These are phyloP conservation scores for Psophocarpus tetragonolobus DNA, from an alignment of 306 rosid species.

Conservation along the genomic window DNA sequence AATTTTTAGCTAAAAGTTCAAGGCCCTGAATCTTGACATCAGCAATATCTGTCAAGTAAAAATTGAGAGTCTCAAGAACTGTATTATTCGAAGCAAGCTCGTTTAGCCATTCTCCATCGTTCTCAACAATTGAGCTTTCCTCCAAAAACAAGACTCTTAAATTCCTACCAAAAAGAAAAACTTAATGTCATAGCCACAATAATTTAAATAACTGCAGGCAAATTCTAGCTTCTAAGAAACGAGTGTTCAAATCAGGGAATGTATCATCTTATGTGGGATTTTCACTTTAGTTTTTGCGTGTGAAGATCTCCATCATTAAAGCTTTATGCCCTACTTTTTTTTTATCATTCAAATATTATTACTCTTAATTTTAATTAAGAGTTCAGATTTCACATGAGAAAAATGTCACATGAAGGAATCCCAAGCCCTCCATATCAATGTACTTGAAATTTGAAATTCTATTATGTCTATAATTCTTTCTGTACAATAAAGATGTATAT, in stretches of 20 bases:
- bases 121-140: slow-evolving; percentile 71
- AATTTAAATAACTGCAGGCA: slow-evolving; percentile 1
- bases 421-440: too few species aligned
- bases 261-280: too few species aligned
- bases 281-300: too few species aligned
- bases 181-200: not conserved
- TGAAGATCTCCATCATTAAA: too few species aligned
- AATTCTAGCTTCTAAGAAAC: slow-evolving; percentile 22
- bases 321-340: too few species aligned
- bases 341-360: too few species aligned
- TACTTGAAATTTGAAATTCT: slow-evolving; percentile 29
- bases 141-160: slow-evolving; percentile 80
- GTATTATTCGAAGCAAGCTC: slow-evolving; percentile 84
- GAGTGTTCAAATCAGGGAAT: slow-evolving; percentile 30
- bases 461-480: not conserved
- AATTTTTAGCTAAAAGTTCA: slow-evolving; percentile 75
- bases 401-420: too few species aligned
- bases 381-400: too few species aligned
- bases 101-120: slow-evolving; percentile 79
- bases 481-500: slow-evolving; percentile 1
- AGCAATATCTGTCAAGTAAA: slow-evolving; percentile 81
- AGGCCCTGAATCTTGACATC: slow-evolving; percentile 62
- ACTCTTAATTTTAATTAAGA: too few species aligned
- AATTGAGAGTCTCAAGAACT: slow-evolving; percentile 77
- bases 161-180: slow-evolving; percentile 51